phyloP scores from a whole-genome alignment of 2,329 filamentous ascomycete genomes.

The Phoma herbarum region DNA sequence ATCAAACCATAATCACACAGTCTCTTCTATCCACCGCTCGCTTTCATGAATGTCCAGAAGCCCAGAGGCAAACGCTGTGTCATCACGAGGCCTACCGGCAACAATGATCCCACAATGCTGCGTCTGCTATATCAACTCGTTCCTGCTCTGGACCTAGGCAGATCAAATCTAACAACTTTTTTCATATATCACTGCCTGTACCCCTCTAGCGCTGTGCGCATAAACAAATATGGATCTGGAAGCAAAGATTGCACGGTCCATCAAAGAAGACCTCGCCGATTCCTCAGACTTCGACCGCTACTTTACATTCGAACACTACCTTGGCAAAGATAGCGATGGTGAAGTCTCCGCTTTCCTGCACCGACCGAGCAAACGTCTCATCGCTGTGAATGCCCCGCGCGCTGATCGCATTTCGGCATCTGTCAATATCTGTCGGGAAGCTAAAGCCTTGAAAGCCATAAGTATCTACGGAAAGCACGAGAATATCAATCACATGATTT shows the following conservation, averaged over 20 bases:
- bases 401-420: background rate
- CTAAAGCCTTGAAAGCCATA: background rate
- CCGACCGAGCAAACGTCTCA: background rate
- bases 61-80: background rate
- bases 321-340: background rate
- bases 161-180: background rate
- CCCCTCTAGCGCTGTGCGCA: background rate
- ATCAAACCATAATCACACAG: no score
- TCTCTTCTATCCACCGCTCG: no score
- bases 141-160: background rate
- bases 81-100: background rate
- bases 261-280: background rate
- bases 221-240: background rate
- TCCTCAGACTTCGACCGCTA: background rate
- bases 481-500: slow-evolving; percentile 9
- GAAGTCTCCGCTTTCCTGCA: background rate
- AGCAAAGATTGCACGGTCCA: background rate
- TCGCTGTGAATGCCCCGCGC: slow-evolving; percentile 7
- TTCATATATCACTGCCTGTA: background rate
- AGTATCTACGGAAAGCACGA: background rate
- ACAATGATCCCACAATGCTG: background rate
- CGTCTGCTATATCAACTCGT: background rate
- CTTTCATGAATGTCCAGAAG: no score
- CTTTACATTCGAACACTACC: background rate
- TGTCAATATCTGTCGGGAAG: background rate